These are phyloP conservation scores for Xylaria scruposa DNA, from an alignment of 495 filamentous ascomycete species.

Conservation along the genomic window DNA sequence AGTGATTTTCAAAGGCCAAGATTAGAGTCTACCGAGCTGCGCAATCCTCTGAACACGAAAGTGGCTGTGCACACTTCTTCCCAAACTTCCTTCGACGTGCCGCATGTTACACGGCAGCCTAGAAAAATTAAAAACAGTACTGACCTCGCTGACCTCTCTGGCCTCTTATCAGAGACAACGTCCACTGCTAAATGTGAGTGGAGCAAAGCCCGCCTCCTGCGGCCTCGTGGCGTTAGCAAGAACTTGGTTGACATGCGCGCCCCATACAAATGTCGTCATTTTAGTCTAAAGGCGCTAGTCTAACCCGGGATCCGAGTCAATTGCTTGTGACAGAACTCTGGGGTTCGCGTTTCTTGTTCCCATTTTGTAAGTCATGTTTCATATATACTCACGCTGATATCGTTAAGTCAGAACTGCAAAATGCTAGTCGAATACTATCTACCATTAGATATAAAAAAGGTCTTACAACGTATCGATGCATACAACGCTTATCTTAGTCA, in stretches of 20 bases:
- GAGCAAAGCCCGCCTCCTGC: neutral
- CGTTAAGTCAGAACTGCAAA: neutral
- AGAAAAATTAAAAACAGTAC: neutral
- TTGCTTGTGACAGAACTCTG: slow-evolving; percentile 10
- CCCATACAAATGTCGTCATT: slow-evolving; percentile 17
- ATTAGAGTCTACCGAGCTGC: neutral
- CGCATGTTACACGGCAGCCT: neutral
- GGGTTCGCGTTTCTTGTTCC: slow-evolving; percentile 6
- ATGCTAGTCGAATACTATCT: neutral
- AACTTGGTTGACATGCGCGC: neutral
- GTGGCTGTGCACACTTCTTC: slow-evolving; percentile 6
- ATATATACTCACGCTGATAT: neutral
- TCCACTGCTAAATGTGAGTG: neutral
- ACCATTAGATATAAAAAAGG: neutral
- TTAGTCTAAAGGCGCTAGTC: neutral
- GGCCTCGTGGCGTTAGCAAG: neutral
- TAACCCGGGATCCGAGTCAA: neutral
- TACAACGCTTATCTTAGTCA: neutral
- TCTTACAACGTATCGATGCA: neutral
- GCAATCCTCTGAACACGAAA: neutral
- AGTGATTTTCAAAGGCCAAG: slow-evolving; percentile 9
- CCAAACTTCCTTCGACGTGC: neutral
- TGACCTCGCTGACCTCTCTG: too few relatives aligned
- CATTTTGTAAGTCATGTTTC: slow-evolving; percentile 12
- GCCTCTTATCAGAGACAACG: neutral